A percentile compares a stretch with the other conserved stretches of the same genome.
Conservation (phyloP, 2,329 filamentous ascomycete species). For the Colletotrichum sp. region DNA sequence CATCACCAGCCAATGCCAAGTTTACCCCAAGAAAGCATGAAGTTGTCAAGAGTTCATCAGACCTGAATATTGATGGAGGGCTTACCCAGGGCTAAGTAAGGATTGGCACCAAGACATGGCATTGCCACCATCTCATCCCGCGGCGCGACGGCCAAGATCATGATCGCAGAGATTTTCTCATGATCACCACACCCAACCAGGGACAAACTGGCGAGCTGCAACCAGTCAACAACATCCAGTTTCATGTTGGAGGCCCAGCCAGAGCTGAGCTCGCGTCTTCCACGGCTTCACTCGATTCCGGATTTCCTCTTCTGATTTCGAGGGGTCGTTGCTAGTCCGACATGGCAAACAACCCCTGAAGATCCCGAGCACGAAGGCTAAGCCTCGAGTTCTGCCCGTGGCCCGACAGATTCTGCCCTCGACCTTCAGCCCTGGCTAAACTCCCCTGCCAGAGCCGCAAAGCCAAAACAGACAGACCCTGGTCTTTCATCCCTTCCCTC, state of each 20-base stretch:
- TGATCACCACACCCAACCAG: not conserved
- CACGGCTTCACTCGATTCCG: constrained; percentile 12
- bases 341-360: not conserved
- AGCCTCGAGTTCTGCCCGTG: not conserved
- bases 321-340: not conserved
- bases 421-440: constrained; percentile 11
- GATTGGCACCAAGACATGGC: not conserved
- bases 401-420: not conserved
- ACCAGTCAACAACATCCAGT: not conserved
- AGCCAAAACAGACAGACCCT: constrained; percentile 13
- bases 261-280: not conserved
- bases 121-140: not conserved
- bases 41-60: not conserved
- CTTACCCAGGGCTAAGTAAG: not conserved
- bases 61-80: not conserved
- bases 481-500: constrained; percentile 1
- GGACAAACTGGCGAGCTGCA: not conserved
- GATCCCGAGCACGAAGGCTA: not conserved
- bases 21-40: not conserved
- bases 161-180: not conserved
- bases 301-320: not conserved
- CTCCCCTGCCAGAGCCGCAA: constrained; percentile 20
- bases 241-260: not conserved
- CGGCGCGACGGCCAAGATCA: not conserved
- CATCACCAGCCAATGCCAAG: not conserved